Percentiles rank a stretch among this genome's conserved stretches.
These are phyloP conservation scores for Zoysia japonica DNA, from an alignment of 176 grass and related monocot species.

Conservation along the genomic window DNA sequence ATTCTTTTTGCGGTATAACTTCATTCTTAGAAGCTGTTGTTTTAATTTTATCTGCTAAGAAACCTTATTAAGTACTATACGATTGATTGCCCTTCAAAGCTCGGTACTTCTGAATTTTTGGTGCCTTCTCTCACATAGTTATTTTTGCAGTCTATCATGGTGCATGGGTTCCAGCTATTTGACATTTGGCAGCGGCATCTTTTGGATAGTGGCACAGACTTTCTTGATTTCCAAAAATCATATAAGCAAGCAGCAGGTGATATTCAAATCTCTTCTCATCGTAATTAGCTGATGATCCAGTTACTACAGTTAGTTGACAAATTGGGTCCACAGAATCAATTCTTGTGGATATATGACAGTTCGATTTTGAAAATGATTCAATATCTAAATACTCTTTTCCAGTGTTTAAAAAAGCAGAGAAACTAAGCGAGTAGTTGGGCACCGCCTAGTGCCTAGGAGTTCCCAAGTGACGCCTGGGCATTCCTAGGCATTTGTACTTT, in stretches of 20 bases:
- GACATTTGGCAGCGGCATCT: slow-evolving; percentile 84
- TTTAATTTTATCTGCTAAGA: neutral
- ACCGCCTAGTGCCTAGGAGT: too few species aligned
- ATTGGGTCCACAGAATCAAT: slow-evolving; percentile 29
- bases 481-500: too few species aligned
- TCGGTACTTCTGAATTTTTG: slow-evolving; percentile 30
- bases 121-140: slow-evolving; percentile 41
- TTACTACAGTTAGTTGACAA: slow-evolving; percentile 27
- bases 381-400: too few species aligned
- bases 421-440: too few species aligned
- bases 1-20: neutral
- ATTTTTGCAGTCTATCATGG: slow-evolving; percentile 83
- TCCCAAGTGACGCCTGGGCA: too few species aligned
- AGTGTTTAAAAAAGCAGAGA: too few species aligned
- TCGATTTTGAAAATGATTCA: slow-evolving; percentile 1
- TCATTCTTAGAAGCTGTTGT: neutral
- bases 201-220: slow-evolving; percentile 62
- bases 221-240: slow-evolving; percentile 67
- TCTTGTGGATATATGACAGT: slow-evolving; percentile 34
- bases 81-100: neutral
- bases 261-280: slow-evolving; percentile 17
- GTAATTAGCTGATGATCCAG: slow-evolving; percentile 8
- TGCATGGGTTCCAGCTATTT: slow-evolving; percentile 97
- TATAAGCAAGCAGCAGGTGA: slow-evolving; percentile 87
- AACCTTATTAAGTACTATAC: neutral